phyloP scores from a whole-genome alignment of 768 basidiomycete genomes.

The Lactarius psammicola region DNA sequence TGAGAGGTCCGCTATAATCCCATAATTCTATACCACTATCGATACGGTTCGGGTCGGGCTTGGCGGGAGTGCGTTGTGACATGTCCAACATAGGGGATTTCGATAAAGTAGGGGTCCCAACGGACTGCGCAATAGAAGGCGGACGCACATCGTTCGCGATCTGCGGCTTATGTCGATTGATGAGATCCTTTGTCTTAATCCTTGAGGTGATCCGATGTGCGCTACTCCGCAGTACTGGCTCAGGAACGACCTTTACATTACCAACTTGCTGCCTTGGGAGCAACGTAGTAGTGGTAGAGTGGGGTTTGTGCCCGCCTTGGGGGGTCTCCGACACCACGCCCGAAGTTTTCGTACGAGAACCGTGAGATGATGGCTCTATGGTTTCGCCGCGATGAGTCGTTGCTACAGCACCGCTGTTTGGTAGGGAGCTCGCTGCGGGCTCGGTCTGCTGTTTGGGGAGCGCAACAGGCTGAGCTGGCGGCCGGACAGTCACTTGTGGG shows the following conservation, averaged over 20 bases:
- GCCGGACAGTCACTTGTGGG: not conserved
- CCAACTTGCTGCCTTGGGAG: not conserved
- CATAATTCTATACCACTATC: conserved; percentile 25
- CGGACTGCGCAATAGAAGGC: not conserved
- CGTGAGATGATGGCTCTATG: not conserved
- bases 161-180: conserved; percentile 20
- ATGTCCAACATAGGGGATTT: not conserved
- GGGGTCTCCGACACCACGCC: not conserved
- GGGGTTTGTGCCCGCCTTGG: not conserved
- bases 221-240: not conserved
- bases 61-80: not conserved
- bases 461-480: not conserved
- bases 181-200: conserved; percentile 23
- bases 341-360: not conserved
- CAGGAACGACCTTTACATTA: not conserved
- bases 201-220: conserved; percentile 12
- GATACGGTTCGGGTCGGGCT: conserved; percentile 3
- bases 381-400: not conserved
- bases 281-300: not conserved
- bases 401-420: not conserved
- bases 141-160: not conserved
- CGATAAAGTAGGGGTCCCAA: not conserved
- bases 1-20: conserved; percentile 9
- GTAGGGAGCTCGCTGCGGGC: not conserved
- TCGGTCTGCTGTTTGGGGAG: not conserved